phyloP scores from a whole-genome alignment of 306 rosid genomes.

The Pyrus betulifolia region DNA sequence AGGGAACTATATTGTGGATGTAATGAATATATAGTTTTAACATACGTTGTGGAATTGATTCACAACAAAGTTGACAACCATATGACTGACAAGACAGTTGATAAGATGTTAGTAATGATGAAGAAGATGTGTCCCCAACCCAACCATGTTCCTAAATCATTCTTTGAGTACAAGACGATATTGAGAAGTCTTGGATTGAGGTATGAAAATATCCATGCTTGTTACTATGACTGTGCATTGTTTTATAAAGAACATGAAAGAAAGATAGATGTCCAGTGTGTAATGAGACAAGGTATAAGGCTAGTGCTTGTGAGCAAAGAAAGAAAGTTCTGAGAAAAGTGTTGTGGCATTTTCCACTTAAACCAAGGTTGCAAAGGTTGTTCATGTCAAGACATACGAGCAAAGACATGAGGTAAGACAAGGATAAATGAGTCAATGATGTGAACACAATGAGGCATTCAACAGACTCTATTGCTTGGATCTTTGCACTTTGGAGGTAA shows the following conservation, averaged over 20 bases:
- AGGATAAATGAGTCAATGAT: neutral
- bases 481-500: too few relatives aligned
- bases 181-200: neutral
- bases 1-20: neutral
- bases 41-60: neutral
- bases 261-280: neutral
- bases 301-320: neutral
- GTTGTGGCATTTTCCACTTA: neutral
- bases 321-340: neutral
- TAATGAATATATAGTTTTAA: too few relatives aligned
- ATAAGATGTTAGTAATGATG: neutral
- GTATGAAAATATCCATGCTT: neutral
- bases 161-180: neutral
- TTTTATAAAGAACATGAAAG: neutral
- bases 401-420: neutral
- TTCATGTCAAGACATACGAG: neutral
- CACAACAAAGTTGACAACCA: neutral
- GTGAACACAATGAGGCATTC: neutral
- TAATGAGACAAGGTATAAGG: neutral
- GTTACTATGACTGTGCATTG: neutral
- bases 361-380: neutral
- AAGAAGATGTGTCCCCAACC: neutral
- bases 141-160: neutral
- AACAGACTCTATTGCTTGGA: neutral
- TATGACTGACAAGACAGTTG: neutral